Percentiles rank a stretch among this genome's conserved stretches.
phyloP scores from a whole-genome alignment of 2,329 filamentous ascomycete genomes.

The Hirsutella minnesotensis region DNA sequence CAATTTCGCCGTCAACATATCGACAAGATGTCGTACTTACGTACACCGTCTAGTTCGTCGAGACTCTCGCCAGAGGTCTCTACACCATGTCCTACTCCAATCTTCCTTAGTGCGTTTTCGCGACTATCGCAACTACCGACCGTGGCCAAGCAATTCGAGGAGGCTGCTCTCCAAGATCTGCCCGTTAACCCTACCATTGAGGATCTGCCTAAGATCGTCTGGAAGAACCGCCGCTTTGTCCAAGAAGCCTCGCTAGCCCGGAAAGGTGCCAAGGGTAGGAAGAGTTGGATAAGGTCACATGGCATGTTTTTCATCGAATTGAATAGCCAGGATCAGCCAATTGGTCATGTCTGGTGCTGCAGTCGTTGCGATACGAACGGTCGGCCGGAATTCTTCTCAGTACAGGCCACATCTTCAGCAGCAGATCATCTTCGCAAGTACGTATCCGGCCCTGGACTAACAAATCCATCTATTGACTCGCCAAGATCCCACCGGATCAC shows the following conservation, averaged over 20 bases:
- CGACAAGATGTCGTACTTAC: too few relatives aligned
- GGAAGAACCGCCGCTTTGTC: not conserved
- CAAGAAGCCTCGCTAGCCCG: not conserved
- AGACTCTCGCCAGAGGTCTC: too few relatives aligned
- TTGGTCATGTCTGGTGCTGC: not conserved
- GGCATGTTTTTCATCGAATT: not conserved
- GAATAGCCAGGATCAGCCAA: not conserved
- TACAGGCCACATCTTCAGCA: not conserved
- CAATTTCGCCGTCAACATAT: too few relatives aligned
- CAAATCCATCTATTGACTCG: not conserved
- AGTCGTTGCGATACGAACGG: not conserved
- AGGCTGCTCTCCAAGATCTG: not conserved
- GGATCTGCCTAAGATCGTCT: not conserved
- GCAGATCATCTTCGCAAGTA: slow-evolving; percentile 1
- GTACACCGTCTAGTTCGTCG: too few relatives aligned
- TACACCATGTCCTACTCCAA: too few relatives aligned
- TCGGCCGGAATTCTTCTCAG: not conserved
- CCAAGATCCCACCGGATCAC: not conserved
- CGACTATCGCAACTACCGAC: too few relatives aligned
- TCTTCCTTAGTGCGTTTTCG: too few relatives aligned
- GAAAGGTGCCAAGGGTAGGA: not conserved
- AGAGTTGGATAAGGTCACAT: not conserved
- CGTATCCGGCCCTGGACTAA: not conserved
- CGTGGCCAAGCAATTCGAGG: too few relatives aligned
- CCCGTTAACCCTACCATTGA: slow-evolving; percentile 1